These are phyloP conservation scores for Linderniella brevidens DNA, from an alignment of 257 asterid species.

Conservation along the genomic window DNA sequence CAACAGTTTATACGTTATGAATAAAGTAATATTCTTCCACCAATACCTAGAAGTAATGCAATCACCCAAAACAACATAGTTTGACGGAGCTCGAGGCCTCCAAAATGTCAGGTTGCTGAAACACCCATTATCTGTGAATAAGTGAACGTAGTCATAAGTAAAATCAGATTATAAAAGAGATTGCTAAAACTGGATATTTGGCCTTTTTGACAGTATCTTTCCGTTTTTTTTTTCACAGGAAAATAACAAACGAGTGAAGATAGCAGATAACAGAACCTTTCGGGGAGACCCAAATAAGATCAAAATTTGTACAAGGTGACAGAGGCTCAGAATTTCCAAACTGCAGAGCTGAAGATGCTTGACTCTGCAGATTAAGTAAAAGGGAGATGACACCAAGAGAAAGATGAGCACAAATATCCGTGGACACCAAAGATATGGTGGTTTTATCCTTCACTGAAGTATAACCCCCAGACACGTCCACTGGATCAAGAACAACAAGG, in stretches of 20 bases:
- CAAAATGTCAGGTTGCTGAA: conserved; percentile 86
- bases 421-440: conserved; percentile 52
- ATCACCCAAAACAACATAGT: conserved; percentile 89
- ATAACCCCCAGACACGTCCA: conserved; percentile 89
- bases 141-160: conserved; percentile 10
- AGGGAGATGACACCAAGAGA: conserved; percentile 87
- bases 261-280: conserved; percentile 28
- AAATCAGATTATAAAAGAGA: background rate
- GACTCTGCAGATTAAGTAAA: conserved; percentile 77
- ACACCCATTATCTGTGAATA: conserved; percentile 51
- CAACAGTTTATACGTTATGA: background rate
- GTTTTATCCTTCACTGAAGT: conserved; percentile 89
- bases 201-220: background rate
- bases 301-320: conserved; percentile 78
- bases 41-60: conserved; percentile 87
- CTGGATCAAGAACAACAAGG: conserved; percentile 89
- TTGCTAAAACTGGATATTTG: background rate
- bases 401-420: conserved; percentile 85
- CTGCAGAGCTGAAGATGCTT: conserved; percentile 71
- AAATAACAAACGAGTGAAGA: background rate
- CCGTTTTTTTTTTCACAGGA: background rate
- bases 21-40: conserved; percentile 1
- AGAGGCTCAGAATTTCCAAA: conserved; percentile 86
- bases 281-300: conserved; percentile 86
- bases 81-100: conserved; percentile 98